phyloP scores from a whole-genome alignment of 352 stramenopile species.

The Lagenidium sp. region DNA sequence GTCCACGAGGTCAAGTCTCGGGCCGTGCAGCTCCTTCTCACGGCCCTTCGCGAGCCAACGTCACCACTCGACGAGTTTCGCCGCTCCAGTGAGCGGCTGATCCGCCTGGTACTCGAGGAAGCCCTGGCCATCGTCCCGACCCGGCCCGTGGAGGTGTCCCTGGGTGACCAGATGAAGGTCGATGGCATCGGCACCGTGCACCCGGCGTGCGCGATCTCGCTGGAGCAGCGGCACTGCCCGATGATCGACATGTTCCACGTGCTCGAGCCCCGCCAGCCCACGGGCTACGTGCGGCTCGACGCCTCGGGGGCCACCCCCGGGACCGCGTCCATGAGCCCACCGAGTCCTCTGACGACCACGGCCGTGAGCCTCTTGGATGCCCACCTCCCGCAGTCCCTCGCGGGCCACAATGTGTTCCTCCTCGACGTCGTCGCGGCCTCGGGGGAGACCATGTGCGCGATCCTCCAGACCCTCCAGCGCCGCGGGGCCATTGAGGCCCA shows the following conservation, averaged over 20 bases:
- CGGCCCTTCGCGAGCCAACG: constrained; percentile 22
- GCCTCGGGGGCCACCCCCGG: too few species aligned
- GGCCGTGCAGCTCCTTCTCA: constrained; percentile 26
- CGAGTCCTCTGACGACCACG: constrained; percentile 20
- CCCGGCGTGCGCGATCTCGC: constrained; percentile 6
- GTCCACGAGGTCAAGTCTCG: constrained; percentile 32
- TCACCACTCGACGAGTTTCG: constrained; percentile 23
- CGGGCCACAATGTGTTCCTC: constrained; percentile 33
- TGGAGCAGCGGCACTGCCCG: neutral
- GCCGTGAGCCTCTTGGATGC: constrained; percentile 3
- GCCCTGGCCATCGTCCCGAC: constrained; percentile 10
- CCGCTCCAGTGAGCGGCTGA: constrained; percentile 26
- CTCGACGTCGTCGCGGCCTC: constrained; percentile 25
- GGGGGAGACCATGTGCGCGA: constrained; percentile 13
- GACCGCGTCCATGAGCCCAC: constrained; percentile 17
- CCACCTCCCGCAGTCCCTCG: constrained; percentile 12
- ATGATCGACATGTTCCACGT: constrained; percentile 12
- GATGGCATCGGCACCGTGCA: neutral
- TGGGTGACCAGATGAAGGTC: neutral
- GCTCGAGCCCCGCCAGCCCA: constrained; percentile 8
- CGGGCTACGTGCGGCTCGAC: constrained; percentile 2
- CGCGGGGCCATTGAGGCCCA: constrained; percentile 24
- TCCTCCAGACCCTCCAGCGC: constrained; percentile 20
- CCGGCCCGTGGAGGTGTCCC: neutral
- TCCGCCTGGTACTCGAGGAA: constrained; percentile 51